Evolutionary conservation across 2,329 filamentous ascomycete species (phyloP), one percentile per base, ranked within the genome.

Genomic region (Alternaria rosae): DNA sequence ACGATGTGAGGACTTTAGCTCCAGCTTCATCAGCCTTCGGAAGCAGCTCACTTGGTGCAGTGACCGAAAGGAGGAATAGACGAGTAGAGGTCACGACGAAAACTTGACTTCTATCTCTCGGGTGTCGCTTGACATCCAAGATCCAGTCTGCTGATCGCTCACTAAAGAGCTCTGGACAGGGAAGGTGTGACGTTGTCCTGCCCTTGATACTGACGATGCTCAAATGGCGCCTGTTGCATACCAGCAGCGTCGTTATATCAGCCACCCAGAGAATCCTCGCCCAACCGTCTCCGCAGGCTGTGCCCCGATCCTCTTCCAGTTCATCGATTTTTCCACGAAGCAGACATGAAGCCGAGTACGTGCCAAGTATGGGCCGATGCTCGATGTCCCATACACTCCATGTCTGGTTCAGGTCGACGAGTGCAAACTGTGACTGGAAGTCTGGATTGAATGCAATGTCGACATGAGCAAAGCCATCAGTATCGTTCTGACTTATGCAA

Each of bases 361-460:
- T 12, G 70, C 63, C 56, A 41, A 58, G 59, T 57, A 66, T 73
- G 20, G 67, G 63, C 10, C 59, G 59, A 43, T 70, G 68, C 25
- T 74, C 67, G 23, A 91, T 79, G 62, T 91, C 84, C 88, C 89
- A 92, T 5, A 92, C 76, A 44, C 82, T 88, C 91, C 91, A 94
- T 59, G 81, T 82, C 1, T 90, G 91, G 32, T 80, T 80, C 54
- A 87, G 82, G 69, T 93, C 89, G 17, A 93, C 82, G 25, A 93
- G 81, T 15, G 84, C 89, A 54, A 93, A 79, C 69, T 91, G 89
- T 1, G 87, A 85, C 15, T 82, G 79, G 60, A 83, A 86, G 75
- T 80, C 86, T 0, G 89, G 86, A 65, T 89, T 90, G 74, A 93
- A 91, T 0, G 86, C 78, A 4, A 91, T 81, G 76, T 93, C 89